These are phyloP conservation scores for Syzygium malaccense DNA, from an alignment of 441 rosid species.

Conservation along the genomic window DNA sequence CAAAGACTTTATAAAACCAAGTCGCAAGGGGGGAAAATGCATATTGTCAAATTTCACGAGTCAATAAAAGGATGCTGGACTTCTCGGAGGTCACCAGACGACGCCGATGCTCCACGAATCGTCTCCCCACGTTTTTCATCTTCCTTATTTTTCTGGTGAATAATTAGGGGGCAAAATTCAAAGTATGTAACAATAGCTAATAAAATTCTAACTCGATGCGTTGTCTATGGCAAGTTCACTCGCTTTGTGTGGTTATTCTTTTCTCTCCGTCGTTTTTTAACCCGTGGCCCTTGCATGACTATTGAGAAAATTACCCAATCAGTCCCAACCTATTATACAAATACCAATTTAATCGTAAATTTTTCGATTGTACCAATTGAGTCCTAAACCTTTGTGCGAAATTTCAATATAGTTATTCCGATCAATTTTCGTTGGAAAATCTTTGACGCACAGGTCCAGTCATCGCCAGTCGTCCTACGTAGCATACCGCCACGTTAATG, in stretches of 20 bases:
- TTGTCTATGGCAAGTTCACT: not conserved
- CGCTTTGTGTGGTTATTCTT: not conserved
- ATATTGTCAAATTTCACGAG: not conserved
- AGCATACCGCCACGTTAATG: fast-evolving
- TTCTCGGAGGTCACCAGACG: not conserved
- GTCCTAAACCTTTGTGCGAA: fast-evolving
- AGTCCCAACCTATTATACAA: fast-evolving
- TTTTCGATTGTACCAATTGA: fast-evolving
- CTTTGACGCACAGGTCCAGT: fast-evolving
- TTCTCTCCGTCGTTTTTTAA: not conserved
- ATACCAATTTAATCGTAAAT: fast-evolving
- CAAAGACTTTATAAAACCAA: not conserved
- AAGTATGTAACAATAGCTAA: not conserved
- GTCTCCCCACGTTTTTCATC: not conserved
- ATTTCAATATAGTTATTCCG: fast-evolving
- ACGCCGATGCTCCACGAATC: not conserved
- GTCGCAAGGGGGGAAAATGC: not conserved
- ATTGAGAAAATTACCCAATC: not conserved
- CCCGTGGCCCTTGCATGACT: not conserved
- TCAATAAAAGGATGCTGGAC: not conserved
- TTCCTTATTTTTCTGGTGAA: not conserved
- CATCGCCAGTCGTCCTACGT: fast-evolving
- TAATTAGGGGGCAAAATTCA: not conserved
- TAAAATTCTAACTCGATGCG: not conserved
- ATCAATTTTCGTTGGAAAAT: fast-evolving